These are phyloP conservation scores for Crithidia brevicula DNA, from an alignment of 208 protist genomes.

Conservation along the genomic window DNA sequence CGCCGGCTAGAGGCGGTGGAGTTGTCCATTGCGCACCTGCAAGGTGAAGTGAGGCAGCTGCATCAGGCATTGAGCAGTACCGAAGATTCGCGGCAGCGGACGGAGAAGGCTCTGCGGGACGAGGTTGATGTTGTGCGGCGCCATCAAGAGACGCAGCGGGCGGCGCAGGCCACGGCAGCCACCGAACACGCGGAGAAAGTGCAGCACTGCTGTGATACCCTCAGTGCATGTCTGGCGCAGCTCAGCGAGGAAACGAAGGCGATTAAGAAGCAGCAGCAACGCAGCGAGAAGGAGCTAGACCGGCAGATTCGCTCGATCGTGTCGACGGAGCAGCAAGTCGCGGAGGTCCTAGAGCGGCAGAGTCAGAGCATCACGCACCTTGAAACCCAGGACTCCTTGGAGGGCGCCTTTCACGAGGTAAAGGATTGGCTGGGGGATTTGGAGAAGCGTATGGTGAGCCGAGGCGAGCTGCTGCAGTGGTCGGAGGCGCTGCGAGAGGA, in stretches of 20 bases:
- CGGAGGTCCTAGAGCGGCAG: conserved; percentile 37
- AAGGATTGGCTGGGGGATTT: conserved; percentile 86
- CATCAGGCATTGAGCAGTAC: not conserved
- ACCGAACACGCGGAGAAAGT: conserved; percentile 2
- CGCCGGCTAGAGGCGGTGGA: conserved; percentile 24
- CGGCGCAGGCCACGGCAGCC: not conserved
- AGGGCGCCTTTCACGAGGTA: conserved; percentile 73
- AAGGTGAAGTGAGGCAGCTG: conserved; percentile 17
- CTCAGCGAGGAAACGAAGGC: conserved; percentile 21
- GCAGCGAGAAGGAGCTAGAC: conserved; percentile 7
- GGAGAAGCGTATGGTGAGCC: conserved; percentile 60
- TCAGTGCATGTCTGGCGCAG: conserved; percentile 7
- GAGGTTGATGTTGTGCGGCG: not conserved
- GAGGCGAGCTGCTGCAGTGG: conserved; percentile 63
- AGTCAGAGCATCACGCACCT: conserved; percentile 40
- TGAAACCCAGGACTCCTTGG: conserved; percentile 46
- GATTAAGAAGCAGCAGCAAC: conserved; percentile 6
- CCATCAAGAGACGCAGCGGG: conserved; percentile 13
- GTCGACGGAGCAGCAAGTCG: conserved; percentile 10
- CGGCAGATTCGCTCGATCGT: conserved; percentile 22
- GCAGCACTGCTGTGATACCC: conserved; percentile 1
- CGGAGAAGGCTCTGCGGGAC: not conserved
- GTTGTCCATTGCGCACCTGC: conserved; percentile 4
- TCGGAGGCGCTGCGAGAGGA: conserved; percentile 49
- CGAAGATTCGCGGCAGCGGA: not conserved